Base-by-base conservation (phyloP, 2,329 filamentous ascomycete species). In the Fusarium sp. region DNA sequence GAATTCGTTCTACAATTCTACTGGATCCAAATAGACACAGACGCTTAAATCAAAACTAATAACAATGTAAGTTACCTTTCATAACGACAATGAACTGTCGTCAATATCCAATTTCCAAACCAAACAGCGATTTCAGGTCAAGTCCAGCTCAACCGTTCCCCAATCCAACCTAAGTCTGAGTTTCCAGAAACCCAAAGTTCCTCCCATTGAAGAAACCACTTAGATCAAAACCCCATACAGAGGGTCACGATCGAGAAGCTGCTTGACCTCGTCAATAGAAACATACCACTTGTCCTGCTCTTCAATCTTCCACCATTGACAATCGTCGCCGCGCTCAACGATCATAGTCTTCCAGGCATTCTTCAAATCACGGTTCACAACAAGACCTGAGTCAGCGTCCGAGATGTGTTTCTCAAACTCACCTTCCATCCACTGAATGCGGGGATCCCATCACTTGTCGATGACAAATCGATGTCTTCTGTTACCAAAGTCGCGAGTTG, bases 391-490 rank as follows among this genome's bases (percentile, higher is more conserved):
- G 5, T 50, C 8, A 22, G 34, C 4, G 30, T 11, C 14, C 8
- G 8, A 27, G 5, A 43, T 25, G 7, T 22, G 11, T 14, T 11
- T 3, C 3, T 40, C 8, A 6, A 45, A 10, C 5, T 49, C 53
- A 18, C 38, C 24, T 22, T 44, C 51, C 6, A 62, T 45, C 66
- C 66, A 70, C 20, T 69, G 42, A 8, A 50, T 8, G 4, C 61
- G 55, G 47, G 66, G 66, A 9, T 70, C 66, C 56, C 57, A 70
- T 6, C 20, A 18, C 5, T 25, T 18, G 4, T 40, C 43, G 4
- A 69, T 42, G 3, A 22, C 14, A 7, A 70, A 66, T 6, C 51
- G 51, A 42, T 69, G 66, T 34, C 60, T 25, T 53, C 53, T 43
- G 6, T 55, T 34, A 1, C 54, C 51, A 15, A n/a, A 14, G 10